Evolutionary conservation across 73 alveolate genomes (phyloP).

Genomic region (Paramecium bursaria): DNA sequence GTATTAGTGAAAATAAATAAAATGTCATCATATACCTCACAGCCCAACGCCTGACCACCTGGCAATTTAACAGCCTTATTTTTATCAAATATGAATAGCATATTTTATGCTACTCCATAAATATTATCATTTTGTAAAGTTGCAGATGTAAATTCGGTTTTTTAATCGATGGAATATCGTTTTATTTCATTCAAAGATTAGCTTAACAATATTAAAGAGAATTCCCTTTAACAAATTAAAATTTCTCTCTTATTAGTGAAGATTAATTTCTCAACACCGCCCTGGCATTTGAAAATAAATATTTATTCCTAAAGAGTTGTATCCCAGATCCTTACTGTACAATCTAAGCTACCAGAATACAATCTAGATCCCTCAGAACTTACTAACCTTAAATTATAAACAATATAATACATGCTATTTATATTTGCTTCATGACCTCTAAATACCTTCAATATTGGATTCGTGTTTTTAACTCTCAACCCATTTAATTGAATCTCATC

Average conservation of each 20-base stretch:
- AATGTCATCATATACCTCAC: not conserved
- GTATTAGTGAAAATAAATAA: not conserved
- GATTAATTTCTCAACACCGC: not conserved
- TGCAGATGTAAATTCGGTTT: not conserved
- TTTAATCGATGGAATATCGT: not conserved
- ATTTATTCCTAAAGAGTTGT: conserved; percentile 2
- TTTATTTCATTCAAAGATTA: not conserved
- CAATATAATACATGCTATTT: not conserved
- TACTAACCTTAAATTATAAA: not conserved
- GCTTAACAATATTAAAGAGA: not conserved
- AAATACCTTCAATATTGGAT: not conserved
- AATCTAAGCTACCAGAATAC: conserved; percentile 27
- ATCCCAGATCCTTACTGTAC: conserved; percentile 30
- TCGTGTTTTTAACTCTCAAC: not conserved
- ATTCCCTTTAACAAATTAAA: not conserved
- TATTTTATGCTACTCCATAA: conserved; percentile 30
- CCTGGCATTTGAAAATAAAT: conserved; percentile 1
- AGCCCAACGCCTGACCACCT: conserved; percentile 11
- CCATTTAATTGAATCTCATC: conserved; percentile 21
- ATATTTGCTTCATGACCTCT: conserved; percentile 20
- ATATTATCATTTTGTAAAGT: not conserved
- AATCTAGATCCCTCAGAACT: conserved; percentile 41
- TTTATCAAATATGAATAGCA: not conserved
- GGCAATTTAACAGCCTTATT: conserved; percentile 11
- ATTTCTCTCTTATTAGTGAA: not conserved